Conservation (phyloP, 2,329 filamentous ascomycete genomes). For the Metarhizium humberi region DNA sequence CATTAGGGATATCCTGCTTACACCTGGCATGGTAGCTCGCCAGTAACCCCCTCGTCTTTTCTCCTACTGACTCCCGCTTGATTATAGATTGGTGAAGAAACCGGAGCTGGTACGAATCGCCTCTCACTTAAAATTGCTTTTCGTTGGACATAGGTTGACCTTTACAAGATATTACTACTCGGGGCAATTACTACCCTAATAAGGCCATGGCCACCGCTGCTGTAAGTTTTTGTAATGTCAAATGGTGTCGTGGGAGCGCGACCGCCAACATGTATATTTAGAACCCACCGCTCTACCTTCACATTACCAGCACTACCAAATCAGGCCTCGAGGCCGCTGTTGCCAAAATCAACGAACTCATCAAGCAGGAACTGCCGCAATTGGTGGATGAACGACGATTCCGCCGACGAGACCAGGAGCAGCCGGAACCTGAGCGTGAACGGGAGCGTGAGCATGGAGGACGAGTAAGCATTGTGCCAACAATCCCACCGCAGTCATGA, state of each 20-base stretch:
- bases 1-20: constrained; percentile 57
- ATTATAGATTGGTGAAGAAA: constrained; percentile 98
- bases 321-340: constrained; percentile 86
- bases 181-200: constrained; percentile 93
- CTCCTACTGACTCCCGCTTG: constrained; percentile 92
- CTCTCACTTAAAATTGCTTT: constrained; percentile 16
- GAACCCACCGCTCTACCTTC: constrained; percentile 90
- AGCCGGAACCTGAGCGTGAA: constrained; percentile 70
- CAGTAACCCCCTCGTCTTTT: constrained; percentile 57
- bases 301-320: constrained; percentile 88
- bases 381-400: constrained; percentile 92
- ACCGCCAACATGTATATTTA: constrained; percentile 23
- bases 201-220: constrained; percentile 93
- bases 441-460: constrained; percentile 53
- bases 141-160: constrained; percentile 44
- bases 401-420: constrained; percentile 67
- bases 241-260: neutral
- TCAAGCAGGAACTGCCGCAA: constrained; percentile 92
- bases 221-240: constrained; percentile 47
- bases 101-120: constrained; percentile 91
- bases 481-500: neutral
- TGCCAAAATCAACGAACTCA: constrained; percentile 82
- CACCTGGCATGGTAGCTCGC: constrained; percentile 59
- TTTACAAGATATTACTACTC: constrained; percentile 85
- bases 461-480: constrained; percentile 47